These are phyloP conservation scores for Mycena rebaudengoi DNA, from an alignment of 768 basidiomycete species.

Conservation along the genomic window DNA sequence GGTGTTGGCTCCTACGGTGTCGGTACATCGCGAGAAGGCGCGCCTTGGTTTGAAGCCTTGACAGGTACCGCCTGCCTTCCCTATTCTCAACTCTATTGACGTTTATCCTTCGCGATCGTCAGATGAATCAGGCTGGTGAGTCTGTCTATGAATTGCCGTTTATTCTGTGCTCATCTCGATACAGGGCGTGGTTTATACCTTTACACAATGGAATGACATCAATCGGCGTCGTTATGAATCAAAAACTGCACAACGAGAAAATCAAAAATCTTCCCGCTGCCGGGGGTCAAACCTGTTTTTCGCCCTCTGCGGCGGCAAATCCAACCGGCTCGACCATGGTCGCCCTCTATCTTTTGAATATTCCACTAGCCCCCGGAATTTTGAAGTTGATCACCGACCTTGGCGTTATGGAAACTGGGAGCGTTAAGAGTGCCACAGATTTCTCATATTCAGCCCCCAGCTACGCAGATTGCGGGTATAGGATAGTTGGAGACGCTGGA, in stretches of 20 bases:
- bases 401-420: constrained; percentile 48
- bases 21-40: constrained; percentile 59
- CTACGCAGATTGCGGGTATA: constrained; percentile 62
- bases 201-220: constrained; percentile 72
- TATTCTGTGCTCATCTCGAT: not conserved
- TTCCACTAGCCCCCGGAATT: constrained; percentile 37
- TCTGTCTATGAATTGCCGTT: not conserved
- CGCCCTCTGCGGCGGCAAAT: constrained; percentile 34
- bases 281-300: constrained; percentile 45
- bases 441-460: constrained; percentile 70
- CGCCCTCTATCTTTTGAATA: constrained; percentile 35
- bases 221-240: constrained; percentile 69
- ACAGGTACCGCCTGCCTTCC: constrained; percentile 54
- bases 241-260: constrained; percentile 55
- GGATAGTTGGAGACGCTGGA: constrained; percentile 75
- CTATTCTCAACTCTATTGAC: not conserved
- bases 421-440: constrained; percentile 64
- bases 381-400: constrained; percentile 22
- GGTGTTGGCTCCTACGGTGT: constrained; percentile 59
- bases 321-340: constrained; percentile 26
- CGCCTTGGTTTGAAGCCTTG: constrained; percentile 77
- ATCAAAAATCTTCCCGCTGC: constrained; percentile 28
- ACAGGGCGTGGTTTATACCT: constrained; percentile 72
- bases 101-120: not conserved
- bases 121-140: constrained; percentile 70